A percentile compares a stretch with the other conserved stretches of the same genome.
Conservation (phyloP, 495 filamentous ascomycete species). For the Aspergillus avenaceus region DNA sequence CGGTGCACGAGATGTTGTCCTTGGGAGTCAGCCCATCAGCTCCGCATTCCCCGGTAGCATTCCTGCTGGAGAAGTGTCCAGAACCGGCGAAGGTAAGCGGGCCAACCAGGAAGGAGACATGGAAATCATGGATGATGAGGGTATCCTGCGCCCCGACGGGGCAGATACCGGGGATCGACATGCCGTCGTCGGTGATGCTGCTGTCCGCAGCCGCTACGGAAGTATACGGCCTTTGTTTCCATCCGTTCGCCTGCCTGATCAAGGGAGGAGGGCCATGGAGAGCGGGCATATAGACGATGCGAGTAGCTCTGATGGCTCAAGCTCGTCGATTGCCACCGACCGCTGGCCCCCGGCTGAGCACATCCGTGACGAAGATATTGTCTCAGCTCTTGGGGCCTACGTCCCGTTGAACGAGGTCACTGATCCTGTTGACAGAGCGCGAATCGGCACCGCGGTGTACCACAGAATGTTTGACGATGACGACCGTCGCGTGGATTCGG, state of each 20-base stretch:
- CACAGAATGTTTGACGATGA: constrained; percentile 39
- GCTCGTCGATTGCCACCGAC: constrained; percentile 29
- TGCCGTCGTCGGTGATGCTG: constrained; percentile 43
- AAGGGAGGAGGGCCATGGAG: constrained; percentile 16
- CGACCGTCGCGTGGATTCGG: constrained; percentile 33
- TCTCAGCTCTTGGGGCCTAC: constrained; percentile 34
- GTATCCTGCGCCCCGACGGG: constrained; percentile 41
- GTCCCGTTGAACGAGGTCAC: constrained; percentile 38
- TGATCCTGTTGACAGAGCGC: constrained; percentile 35
- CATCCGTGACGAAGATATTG: constrained; percentile 37
- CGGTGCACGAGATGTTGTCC: constrained; percentile 68
- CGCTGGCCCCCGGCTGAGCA: constrained; percentile 39
- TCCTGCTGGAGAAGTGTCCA: constrained; percentile 52
- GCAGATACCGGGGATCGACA: constrained; percentile 47
- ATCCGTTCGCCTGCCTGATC: constrained; percentile 23
- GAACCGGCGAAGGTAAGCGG: constrained; percentile 61
- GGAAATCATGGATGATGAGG: constrained; percentile 52
- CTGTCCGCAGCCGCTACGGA: constrained; percentile 40
- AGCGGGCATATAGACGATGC: constrained; percentile 28
- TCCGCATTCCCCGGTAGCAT: constrained; percentile 65
- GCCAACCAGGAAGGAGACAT: constrained; percentile 56
- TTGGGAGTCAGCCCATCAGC: constrained; percentile 74
- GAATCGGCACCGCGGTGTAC: constrained; percentile 36
- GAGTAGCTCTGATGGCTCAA: constrained; percentile 21
- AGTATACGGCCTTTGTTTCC: constrained; percentile 37